Conservation (phyloP, 73 alveolate genomes). For the Paramecium bursaria region DNA sequence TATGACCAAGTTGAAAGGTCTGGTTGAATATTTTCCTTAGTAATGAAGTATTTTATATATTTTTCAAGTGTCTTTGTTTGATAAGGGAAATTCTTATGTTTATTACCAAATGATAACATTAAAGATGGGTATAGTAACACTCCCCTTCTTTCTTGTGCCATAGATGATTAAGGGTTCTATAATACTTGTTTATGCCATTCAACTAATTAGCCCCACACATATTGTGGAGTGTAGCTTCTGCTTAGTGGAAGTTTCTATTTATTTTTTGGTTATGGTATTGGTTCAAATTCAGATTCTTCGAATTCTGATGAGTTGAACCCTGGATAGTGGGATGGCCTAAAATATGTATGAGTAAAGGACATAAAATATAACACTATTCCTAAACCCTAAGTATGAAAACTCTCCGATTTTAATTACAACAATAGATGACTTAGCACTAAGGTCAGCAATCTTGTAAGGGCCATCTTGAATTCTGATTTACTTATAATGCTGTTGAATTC, state of each 20-base stretch:
- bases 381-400: too few species aligned
- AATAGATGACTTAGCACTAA: too few species aligned
- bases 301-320: not conserved
- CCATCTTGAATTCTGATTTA: too few species aligned
- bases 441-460: too few species aligned
- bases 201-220: conserved; percentile 30
- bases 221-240: conserved; percentile 41
- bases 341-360: conserved; percentile 61
- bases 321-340: conserved; percentile 10
- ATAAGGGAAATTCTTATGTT: conserved; percentile 32
- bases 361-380: conserved; percentile 28
- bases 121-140: conserved; percentile 30
- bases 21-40: conserved; percentile 29
- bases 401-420: too few species aligned
- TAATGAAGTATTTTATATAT: conserved; percentile 1
- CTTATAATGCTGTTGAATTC: too few species aligned
- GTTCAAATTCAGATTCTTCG: conserved; percentile 44
- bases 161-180: conserved; percentile 45
- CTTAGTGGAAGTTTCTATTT: conserved; percentile 9
- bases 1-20: conserved; percentile 53
- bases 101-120: conserved; percentile 48
- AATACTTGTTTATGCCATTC: conserved; percentile 34
- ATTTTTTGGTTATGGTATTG: conserved; percentile 27
- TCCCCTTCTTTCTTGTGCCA: conserved; percentile 60
- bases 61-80: conserved; percentile 23